These are phyloP conservation scores for Citrullus colocynthis DNA, from an alignment of 306 rosid genomes.

Conservation along the genomic window DNA sequence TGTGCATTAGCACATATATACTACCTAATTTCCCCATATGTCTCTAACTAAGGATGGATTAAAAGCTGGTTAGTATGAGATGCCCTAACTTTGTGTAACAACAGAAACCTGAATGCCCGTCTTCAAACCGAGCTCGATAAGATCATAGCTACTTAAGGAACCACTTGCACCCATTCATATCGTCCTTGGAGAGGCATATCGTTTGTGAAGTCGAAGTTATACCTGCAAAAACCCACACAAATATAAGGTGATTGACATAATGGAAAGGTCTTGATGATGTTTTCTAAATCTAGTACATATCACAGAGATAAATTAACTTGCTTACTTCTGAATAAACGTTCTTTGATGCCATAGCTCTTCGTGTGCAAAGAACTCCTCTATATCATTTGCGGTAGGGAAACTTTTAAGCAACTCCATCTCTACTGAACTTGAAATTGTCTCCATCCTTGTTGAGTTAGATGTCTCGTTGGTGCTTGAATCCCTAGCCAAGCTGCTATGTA, in stretches of 20 bases:
- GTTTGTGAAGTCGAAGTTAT: conserved; percentile 62
- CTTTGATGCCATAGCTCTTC: conserved; percentile 77
- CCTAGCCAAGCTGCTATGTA: conserved; percentile 42
- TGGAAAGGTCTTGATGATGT: neutral
- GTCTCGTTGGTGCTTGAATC: conserved; percentile 12
- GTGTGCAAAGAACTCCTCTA: conserved; percentile 70
- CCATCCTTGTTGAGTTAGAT: conserved; percentile 57
- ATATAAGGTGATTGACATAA: neutral
- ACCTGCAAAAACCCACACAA: conserved; percentile 37
- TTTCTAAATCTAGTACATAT: neutral
- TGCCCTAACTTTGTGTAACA: neutral
- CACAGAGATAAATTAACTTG: neutral
- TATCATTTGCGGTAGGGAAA: conserved; percentile 54
- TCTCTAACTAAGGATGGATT: neutral
- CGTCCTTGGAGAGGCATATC: conserved; percentile 72
- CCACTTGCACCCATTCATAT: conserved; percentile 74
- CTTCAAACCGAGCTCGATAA: neutral
- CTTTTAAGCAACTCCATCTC: conserved; percentile 30
- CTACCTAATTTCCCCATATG: neutral
- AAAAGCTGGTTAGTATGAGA: neutral
- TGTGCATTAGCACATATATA: neutral
- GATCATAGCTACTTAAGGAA: conserved; percentile 19
- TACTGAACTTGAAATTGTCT: conserved; percentile 10
- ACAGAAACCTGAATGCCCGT: neutral
- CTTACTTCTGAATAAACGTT: conserved; percentile 57